Percentiles rank a stretch among this genome's conserved stretches.
Conservation (phyloP, 1,139 yeast species). For the Lodderomyces orthopsilosis region DNA sequence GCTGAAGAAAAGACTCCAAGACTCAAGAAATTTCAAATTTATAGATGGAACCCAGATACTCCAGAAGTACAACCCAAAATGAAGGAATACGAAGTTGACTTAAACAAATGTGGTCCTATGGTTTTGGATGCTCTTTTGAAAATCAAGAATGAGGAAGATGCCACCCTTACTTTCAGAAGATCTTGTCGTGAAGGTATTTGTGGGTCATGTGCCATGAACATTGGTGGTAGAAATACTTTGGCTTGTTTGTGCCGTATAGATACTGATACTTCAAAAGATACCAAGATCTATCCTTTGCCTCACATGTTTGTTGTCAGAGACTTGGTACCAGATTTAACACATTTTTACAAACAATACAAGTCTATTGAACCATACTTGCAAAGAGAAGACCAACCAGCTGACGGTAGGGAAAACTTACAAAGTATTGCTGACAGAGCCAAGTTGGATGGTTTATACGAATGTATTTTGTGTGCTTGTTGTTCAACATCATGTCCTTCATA, state of each 20-base stretch:
- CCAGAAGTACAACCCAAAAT: conserved; percentile 90
- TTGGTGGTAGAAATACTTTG: conserved; percentile 93
- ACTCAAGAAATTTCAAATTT: conserved; percentile 82
- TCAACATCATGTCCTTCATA: conserved; percentile 98
- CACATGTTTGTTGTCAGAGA: conserved; percentile 98
- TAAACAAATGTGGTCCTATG: conserved; percentile 96
- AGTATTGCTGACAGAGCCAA: conserved; percentile 91
- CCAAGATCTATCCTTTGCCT: conserved; percentile 94
- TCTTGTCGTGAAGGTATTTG: conserved; percentile 99
- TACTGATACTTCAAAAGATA: conserved; percentile 66
- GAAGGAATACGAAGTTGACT: conserved; percentile 79
- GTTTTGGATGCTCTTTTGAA: conserved; percentile 91
- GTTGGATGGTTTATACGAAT: conserved; percentile 94
- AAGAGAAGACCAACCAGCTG: conserved; percentile 75
- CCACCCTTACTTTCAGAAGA: conserved; percentile 94
- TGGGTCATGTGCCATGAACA: conserved; percentile 99
- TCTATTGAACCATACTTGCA: conserved; percentile 96
- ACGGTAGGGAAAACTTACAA: conserved; percentile 93
- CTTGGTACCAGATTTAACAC: conserved; percentile 95
- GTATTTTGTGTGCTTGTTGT: conserved; percentile 98
- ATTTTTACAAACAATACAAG: conserved; percentile 97
- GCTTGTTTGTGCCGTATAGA: conserved; percentile 97
- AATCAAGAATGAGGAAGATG: conserved; percentile 94
- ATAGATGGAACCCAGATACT: conserved; percentile 98
- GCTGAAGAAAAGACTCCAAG: conserved; percentile 46